Evolutionary conservation across 1,284 basidiomycete genomes (phyloP).

Genomic region (Ustilago sp.): DNA sequence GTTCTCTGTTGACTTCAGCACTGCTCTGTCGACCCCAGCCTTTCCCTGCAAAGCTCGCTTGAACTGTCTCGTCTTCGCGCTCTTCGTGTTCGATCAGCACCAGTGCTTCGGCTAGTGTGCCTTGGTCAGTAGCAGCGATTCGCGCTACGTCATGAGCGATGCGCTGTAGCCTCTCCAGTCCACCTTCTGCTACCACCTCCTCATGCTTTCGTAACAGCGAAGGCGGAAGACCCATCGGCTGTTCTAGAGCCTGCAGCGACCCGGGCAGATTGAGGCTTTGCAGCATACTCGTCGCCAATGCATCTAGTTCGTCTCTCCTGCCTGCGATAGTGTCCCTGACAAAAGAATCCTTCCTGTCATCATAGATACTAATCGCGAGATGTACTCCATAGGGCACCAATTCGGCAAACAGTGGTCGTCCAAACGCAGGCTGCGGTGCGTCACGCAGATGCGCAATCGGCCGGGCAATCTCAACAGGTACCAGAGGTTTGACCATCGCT

Average conservation of each 20-base stretch:
- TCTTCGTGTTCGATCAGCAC: constrained; percentile 89
- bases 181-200: constrained; percentile 83
- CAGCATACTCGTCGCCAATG: constrained; percentile 75
- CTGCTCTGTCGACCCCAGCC: constrained; percentile 70
- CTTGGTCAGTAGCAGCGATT: constrained; percentile 76
- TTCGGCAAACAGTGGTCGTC: constrained; percentile 78
- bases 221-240: constrained; percentile 86
- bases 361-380: constrained; percentile 89
- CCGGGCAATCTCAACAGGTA: constrained; percentile 75
- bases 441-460: constrained; percentile 61
- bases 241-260: constrained; percentile 86
- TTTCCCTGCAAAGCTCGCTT: constrained; percentile 73
- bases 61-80: constrained; percentile 80
- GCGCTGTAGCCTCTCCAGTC: constrained; percentile 78
- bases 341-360: constrained; percentile 81
- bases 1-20: constrained; percentile 72
- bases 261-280: constrained; percentile 84
- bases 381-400: constrained; percentile 89
- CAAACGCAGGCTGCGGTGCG: constrained; percentile 52
- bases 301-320: constrained; percentile 78
- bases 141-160: constrained; percentile 80
- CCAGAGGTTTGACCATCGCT: constrained; percentile 77
- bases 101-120: constrained; percentile 81
- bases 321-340: constrained; percentile 79
- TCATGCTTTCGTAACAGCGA: constrained; percentile 87